These are phyloP conservation scores for Triticum turgidum DNA, from an alignment of 176 grass and related monocot genomes.

Conservation along the genomic window DNA sequence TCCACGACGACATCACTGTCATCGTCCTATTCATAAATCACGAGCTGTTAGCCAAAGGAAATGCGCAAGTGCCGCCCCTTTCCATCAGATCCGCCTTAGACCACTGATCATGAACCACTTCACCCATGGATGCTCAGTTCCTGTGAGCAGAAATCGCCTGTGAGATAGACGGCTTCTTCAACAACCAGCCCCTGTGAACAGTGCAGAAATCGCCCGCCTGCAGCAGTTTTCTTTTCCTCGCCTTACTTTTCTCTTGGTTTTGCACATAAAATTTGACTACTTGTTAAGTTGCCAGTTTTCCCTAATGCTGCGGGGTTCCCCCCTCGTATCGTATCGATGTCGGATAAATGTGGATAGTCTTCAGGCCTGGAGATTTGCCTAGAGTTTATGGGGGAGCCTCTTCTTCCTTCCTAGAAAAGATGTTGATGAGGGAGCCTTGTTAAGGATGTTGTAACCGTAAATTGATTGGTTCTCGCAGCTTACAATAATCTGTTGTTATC, in stretches of 20 bases:
- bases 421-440: constrained; percentile 21
- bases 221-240: constrained; percentile 3
- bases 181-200: constrained; percentile 7
- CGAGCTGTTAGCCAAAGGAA: constrained; percentile 48
- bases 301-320: constrained; percentile 24
- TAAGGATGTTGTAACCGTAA: constrained; percentile 34
- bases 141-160: neutral
- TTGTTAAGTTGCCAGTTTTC: constrained; percentile 37
- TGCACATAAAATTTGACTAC: constrained; percentile 60
- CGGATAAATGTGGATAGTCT: constrained; percentile 48
- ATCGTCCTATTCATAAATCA: constrained; percentile 88
- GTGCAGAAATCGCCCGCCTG: constrained; percentile 1
- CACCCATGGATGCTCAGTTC: constrained; percentile 13
- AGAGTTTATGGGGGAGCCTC: constrained; percentile 25
- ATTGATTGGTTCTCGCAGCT: constrained; percentile 30
- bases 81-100: constrained; percentile 80
- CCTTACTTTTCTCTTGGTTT: neutral
- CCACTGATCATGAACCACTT: constrained; percentile 52
- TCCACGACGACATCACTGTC: constrained; percentile 93
- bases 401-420: constrained; percentile 25
- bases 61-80: constrained; percentile 45
- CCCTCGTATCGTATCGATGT: neutral
- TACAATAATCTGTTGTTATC: constrained; percentile 30
- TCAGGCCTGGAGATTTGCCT: constrained; percentile 37
- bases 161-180: neutral